These are phyloP conservation scores for Mycena sanguinolenta DNA, from an alignment of 768 basidiomycete species.

Conservation along the genomic window DNA sequence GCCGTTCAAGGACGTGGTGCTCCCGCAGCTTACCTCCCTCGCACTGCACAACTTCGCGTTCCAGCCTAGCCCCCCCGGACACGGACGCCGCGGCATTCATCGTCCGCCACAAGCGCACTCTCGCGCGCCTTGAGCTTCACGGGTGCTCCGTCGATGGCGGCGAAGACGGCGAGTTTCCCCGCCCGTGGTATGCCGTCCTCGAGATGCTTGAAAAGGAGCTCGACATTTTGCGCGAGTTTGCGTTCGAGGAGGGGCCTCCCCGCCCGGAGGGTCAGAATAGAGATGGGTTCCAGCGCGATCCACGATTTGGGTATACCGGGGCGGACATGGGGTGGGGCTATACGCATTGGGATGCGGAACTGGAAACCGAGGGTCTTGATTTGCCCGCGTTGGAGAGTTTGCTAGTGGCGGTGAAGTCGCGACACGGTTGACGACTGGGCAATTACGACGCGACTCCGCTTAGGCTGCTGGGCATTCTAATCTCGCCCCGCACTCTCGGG, in stretches of 20 bases:
- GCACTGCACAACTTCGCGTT: conserved; percentile 14
- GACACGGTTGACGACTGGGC: too few relatives aligned
- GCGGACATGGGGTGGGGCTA: too few relatives aligned
- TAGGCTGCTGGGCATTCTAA: too few relatives aligned
- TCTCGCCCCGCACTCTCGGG: too few relatives aligned
- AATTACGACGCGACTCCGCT: too few relatives aligned
- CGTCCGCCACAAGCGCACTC: conserved; percentile 19
- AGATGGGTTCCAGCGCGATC: too few relatives aligned
- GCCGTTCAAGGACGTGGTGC: background rate
- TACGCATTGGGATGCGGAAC: too few relatives aligned
- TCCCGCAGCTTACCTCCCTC: conserved; percentile 17
- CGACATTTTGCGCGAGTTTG: background rate
- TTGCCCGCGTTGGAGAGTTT: too few relatives aligned
- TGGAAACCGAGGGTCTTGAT: too few relatives aligned
- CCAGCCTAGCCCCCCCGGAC: background rate
- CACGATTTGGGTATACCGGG: too few relatives aligned
- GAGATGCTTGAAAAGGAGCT: conserved; percentile 11
- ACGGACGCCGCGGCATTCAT: conserved; percentile 16
- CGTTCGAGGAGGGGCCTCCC: background rate
- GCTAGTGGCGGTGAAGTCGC: too few relatives aligned
- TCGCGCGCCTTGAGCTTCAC: conserved; percentile 24
- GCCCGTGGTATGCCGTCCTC: conserved; percentile 20
- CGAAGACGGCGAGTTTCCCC: background rate
- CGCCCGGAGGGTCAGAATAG: too few relatives aligned
- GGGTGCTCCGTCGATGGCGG: conserved; percentile 17